Evolutionary conservation across 163 green algal genomes (phyloP), one percentile per base, ranked within the genome.

Genomic region (Smithsoniella earleae): DNA sequence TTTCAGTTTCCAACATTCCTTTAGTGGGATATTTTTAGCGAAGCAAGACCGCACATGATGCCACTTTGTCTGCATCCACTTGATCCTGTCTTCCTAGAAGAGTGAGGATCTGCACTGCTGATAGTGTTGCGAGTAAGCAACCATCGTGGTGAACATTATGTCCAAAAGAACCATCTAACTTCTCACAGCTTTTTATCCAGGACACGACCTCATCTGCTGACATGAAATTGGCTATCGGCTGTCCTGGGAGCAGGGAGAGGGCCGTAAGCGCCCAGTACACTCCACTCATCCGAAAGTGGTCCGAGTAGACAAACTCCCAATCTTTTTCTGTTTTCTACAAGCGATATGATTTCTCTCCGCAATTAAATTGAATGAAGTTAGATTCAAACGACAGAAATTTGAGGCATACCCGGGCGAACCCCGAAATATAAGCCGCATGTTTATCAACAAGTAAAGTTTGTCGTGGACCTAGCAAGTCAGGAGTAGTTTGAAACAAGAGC

Each of bases 251-350:
- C 8, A 96, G 77, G 28, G 84, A 75, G 83, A 99, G 85, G 3
- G 91, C 90, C 2, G 88, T 89, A n/a, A 97, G 74, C 28, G 92
- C 93, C 94, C 94, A 99, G 78, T 99, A 99, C 44, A 96, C 87
- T 40, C 94, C 94, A 62, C 85, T 95, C 85, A 98, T 89, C 62
- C 94, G 89, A 52, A 99, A 95, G 77, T 99, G 94, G 79, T 98
- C 94, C 1, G 91, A 97, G 2, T 86, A 86, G 22, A 91, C 88
- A 75, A 89, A 93, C 79, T 97, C 94, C 4, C 58, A 97, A 87
- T 66, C 82, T 90, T 75, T 88, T 84, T 0, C 78, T 82, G 27
- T 77, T 81, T 83, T 93, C 81, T 44, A 73, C 4, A 37, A 8
- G 33, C n/a, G n/a, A n/a, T n/a, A n/a, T n/a, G n/a, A n/a, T n/a